These are phyloP conservation scores for Chamaenerion angustifolium DNA, from an alignment of 345 rosid genomes.

Conservation along the genomic window DNA sequence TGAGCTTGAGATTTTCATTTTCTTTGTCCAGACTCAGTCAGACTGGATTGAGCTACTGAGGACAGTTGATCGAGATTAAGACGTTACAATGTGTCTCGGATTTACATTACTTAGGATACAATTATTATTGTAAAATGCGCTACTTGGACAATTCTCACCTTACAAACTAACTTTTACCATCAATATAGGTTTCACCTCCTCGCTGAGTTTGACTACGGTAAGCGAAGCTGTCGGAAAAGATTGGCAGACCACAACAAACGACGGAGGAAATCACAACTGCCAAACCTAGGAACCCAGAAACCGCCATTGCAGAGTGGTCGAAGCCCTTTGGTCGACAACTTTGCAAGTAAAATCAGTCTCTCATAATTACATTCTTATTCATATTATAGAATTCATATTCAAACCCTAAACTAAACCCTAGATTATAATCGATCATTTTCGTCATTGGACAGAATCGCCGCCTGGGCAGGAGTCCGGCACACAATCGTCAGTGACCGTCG, in stretches of 20 bases:
- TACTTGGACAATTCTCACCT: no score
- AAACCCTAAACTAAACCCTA: background rate
- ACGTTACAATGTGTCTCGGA: no score
- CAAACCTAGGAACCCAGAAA: constrained; percentile 30
- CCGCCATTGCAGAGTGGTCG: constrained; percentile 13
- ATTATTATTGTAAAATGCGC: no score
- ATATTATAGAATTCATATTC: background rate
- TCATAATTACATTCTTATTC: background rate
- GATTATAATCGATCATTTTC: no score
- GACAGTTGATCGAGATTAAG: no score
- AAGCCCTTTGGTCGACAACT: constrained; percentile 24
- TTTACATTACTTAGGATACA: no score
- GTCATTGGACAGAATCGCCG: constrained; percentile 31
- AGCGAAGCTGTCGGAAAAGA: constrained; percentile 92
- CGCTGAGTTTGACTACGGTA: constrained; percentile 87
- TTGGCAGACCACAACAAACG: constrained; percentile 95
- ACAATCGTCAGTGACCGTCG: constrained; percentile 44
- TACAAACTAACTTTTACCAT: no score
- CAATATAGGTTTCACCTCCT: constrained; percentile 80
- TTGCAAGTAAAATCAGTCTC: constrained; percentile 16
- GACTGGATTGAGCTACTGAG: no score
- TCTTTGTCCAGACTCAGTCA: no score
- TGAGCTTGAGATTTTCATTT: no score
- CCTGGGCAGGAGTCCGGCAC: constrained; percentile 39
- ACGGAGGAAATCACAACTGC: constrained; percentile 62